Evolutionary conservation across 495 filamentous ascomycete species (phyloP).

Genomic region (Neurospora sublineolata): DNA sequence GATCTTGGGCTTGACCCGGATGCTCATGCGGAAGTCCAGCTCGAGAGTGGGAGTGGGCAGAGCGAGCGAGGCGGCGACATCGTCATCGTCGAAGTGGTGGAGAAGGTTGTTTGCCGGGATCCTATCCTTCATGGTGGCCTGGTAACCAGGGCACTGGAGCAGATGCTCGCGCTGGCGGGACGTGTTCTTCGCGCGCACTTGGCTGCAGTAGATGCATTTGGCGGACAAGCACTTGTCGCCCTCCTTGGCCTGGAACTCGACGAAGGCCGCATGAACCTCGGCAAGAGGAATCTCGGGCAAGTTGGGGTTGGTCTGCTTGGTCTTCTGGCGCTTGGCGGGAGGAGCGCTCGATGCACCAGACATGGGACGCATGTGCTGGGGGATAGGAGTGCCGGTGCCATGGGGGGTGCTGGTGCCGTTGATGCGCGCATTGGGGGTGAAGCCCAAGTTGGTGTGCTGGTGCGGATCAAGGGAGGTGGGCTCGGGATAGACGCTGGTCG

Average conservation of each 20-base stretch:
- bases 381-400: slow-evolving; percentile 16
- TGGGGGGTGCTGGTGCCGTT: slow-evolving; percentile 17
- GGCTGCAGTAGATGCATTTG: slow-evolving; percentile 15
- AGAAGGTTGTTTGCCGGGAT: slow-evolving; percentile 19
- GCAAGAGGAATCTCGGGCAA: slow-evolving; percentile 15
- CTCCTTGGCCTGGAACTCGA: slow-evolving; percentile 19
- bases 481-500: slow-evolving; percentile 1
- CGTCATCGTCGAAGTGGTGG: slow-evolving; percentile 22
- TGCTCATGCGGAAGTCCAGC: slow-evolving; percentile 22
- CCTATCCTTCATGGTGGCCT: slow-evolving; percentile 15
- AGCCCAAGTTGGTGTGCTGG: slow-evolving; percentile 12
- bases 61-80: slow-evolving; percentile 16
- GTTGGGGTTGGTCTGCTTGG: slow-evolving; percentile 3
- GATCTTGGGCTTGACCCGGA: slow-evolving; percentile 20
- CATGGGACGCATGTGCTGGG: slow-evolving; percentile 5
- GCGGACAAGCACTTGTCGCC: slow-evolving; percentile 20
- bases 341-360: slow-evolving; percentile 11
- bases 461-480: background rate
- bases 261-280: slow-evolving; percentile 22
- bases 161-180: slow-evolving; percentile 23
- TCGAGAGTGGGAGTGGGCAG: slow-evolving; percentile 15
- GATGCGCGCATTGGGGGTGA: slow-evolving; percentile 21
- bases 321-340: slow-evolving; percentile 20
- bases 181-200: slow-evolving; percentile 22
- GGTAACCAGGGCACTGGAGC: slow-evolving; percentile 15